Evolutionary conservation across 768 basidiomycete genomes (phyloP).

Genomic region (Suillus fuscotomentosus): DNA sequence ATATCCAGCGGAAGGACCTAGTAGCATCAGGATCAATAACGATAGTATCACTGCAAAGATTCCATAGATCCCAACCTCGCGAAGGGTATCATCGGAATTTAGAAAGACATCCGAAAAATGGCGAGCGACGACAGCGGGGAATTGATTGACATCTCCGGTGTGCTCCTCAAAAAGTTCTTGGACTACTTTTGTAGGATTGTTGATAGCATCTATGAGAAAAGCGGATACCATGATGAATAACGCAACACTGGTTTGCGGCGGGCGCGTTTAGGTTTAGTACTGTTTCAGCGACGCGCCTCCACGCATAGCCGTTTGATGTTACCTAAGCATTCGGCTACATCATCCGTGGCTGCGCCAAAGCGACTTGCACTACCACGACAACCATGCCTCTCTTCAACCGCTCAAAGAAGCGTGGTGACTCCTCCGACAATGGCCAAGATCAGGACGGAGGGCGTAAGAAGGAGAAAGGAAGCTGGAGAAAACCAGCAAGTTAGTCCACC

Average conservation of each 20-base stretch:
- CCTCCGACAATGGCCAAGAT: constrained; percentile 36
- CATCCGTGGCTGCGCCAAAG: constrained; percentile 7
- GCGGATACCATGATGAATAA: constrained; percentile 49
- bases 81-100: constrained; percentile 36
- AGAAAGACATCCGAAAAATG: constrained; percentile 49
- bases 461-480: constrained; percentile 82
- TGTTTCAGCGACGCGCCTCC: constrained; percentile 3
- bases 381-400: constrained; percentile 61
- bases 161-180: constrained; percentile 41
- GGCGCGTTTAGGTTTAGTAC: not conserved
- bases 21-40: not conserved
- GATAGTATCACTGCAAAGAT: not conserved
- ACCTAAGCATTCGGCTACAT: constrained; percentile 2
- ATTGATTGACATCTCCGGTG: constrained; percentile 23
- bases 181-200: constrained; percentile 49
- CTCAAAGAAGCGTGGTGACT: constrained; percentile 37
- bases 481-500: constrained; percentile 70
- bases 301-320: not conserved
- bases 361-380: constrained; percentile 25
- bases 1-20: constrained; percentile 62
- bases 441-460: constrained; percentile 58
- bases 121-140: constrained; percentile 41
- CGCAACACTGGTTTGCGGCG: not conserved
- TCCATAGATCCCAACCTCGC: constrained; percentile 30
- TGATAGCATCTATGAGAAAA: constrained; percentile 45